Percentiles rank a stretch among this genome's conserved stretches.
phyloP scores from a whole-genome alignment of 805 yeast species.

The Candida pini region DNA sequence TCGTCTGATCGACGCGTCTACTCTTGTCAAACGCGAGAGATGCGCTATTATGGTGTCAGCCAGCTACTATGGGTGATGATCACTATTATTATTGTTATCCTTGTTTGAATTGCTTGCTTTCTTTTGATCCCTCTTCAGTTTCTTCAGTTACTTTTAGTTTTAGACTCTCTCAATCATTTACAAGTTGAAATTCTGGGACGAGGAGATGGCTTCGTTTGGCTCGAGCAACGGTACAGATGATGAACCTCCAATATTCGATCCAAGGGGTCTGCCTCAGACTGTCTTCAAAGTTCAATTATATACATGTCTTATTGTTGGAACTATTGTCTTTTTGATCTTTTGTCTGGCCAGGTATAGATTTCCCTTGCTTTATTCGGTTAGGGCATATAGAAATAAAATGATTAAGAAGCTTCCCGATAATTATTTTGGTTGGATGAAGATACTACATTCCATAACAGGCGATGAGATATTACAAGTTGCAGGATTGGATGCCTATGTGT shows the following conservation, averaged over 20 bases:
- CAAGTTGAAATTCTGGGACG: not conserved
- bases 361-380: slow-evolving; percentile 52
- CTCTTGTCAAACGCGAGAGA: too few relatives aligned
- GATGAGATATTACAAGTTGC: slow-evolving; percentile 51
- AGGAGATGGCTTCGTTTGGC: slow-evolving; percentile 5
- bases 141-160: too few relatives aligned
- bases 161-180: not conserved
- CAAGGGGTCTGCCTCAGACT: slow-evolving; percentile 40
- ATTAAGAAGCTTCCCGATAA: slow-evolving; percentile 41
- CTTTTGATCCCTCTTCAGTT: too few relatives aligned
- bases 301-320: slow-evolving; percentile 43
- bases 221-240: too few relatives aligned
- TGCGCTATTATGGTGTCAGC: too few relatives aligned
- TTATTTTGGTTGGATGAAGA: slow-evolving; percentile 49
- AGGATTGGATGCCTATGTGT: slow-evolving; percentile 55
- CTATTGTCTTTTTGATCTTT: slow-evolving; percentile 40
- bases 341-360: slow-evolving; percentile 47
- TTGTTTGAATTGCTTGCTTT: too few relatives aligned
- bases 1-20: too few relatives aligned
- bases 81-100: too few relatives aligned
- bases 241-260: slow-evolving; percentile 37
- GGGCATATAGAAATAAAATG: slow-evolving; percentile 43
- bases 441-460: slow-evolving; percentile 40
- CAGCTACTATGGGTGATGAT: too few relatives aligned
- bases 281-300: slow-evolving; percentile 51